phyloP scores from a whole-genome alignment of 352 stramenopile species.

The Aphanomyces stellatus region DNA sequence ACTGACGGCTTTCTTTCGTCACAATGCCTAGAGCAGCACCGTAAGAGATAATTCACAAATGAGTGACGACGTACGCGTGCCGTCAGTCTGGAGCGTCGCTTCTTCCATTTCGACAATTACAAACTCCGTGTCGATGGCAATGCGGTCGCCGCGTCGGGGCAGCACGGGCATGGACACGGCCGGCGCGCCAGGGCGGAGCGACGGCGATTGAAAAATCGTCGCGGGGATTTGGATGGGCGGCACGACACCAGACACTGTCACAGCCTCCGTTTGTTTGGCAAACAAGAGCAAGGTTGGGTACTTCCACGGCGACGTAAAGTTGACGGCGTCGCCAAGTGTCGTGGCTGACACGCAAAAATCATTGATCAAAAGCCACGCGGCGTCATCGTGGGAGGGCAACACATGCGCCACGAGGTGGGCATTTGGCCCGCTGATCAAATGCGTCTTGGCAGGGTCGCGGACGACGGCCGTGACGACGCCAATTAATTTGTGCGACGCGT shows the following conservation, averaged over 20 bases:
- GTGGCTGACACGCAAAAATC: constrained; percentile 57
- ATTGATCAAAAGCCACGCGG: constrained; percentile 74
- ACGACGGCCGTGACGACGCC: constrained; percentile 12
- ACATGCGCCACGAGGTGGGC: constrained; percentile 10
- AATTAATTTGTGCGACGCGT: background rate
- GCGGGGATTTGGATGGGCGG: background rate
- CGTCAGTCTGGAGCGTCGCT: constrained; percentile 16
- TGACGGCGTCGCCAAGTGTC: constrained; percentile 47
- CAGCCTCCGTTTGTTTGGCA: background rate
- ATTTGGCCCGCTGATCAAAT: constrained; percentile 8
- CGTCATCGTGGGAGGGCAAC: background rate
- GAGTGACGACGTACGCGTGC: constrained; percentile 23
- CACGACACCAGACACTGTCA: background rate
- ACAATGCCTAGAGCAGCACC: constrained; percentile 39
- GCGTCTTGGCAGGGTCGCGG: background rate
- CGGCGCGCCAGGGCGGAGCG: constrained; percentile 6
- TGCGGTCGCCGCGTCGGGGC: constrained; percentile 45
- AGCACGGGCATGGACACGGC: constrained; percentile 23
- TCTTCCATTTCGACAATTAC: constrained; percentile 32
- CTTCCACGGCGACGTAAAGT: constrained; percentile 64
- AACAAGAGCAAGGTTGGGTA: constrained; percentile 49
- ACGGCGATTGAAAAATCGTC: constrained; percentile 20
- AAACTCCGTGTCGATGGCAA: constrained; percentile 85
- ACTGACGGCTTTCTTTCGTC: constrained; percentile 60
- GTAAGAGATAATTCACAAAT: constrained; percentile 54